phyloP scores from a whole-genome alignment of 495 filamentous ascomycete species.

The Penicillium salamii region DNA sequence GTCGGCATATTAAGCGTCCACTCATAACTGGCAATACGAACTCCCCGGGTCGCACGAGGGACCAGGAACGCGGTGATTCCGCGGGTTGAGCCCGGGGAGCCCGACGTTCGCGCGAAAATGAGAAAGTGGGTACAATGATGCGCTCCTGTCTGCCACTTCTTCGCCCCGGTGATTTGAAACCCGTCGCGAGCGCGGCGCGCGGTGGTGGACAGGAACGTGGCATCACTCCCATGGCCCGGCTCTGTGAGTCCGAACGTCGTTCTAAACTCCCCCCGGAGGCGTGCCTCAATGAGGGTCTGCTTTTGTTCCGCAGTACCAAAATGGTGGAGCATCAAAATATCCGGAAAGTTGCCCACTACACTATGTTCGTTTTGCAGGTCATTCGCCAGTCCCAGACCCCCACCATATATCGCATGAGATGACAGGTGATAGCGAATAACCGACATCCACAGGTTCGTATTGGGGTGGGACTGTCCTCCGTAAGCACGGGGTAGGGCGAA shows the following conservation, averaged over 20 bases:
- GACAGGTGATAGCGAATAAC: constrained; percentile 57
- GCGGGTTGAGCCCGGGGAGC: constrained; percentile 38
- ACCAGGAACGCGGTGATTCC: constrained; percentile 60
- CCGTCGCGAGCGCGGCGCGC: constrained; percentile 38
- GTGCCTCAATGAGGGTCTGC: constrained; percentile 44
- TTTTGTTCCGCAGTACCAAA: constrained; percentile 52
- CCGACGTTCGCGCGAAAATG: constrained; percentile 55
- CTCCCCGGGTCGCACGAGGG: constrained; percentile 41
- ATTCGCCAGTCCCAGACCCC: constrained; percentile 55
- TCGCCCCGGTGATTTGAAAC: constrained; percentile 51
- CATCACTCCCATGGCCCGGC: constrained; percentile 58
- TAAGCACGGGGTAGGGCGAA: constrained; percentile 53
- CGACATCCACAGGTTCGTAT: constrained; percentile 57
- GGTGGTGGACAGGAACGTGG: constrained; percentile 54
- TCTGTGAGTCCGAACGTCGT: constrained; percentile 60
- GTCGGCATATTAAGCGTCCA: constrained; percentile 65
- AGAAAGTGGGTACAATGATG: constrained; percentile 57
- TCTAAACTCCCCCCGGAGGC: constrained; percentile 46
- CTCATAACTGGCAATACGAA: constrained; percentile 52
- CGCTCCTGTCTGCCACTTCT: constrained; percentile 63
- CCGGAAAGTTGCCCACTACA: constrained; percentile 58
- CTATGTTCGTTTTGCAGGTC: constrained; percentile 61
- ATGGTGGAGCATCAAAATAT: constrained; percentile 54
- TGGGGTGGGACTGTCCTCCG: constrained; percentile 47
- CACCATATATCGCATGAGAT: constrained; percentile 38